These are phyloP conservation scores for Phytophthora boehmeriae DNA, from an alignment of 352 stramenopile species.

Conservation along the genomic window DNA sequence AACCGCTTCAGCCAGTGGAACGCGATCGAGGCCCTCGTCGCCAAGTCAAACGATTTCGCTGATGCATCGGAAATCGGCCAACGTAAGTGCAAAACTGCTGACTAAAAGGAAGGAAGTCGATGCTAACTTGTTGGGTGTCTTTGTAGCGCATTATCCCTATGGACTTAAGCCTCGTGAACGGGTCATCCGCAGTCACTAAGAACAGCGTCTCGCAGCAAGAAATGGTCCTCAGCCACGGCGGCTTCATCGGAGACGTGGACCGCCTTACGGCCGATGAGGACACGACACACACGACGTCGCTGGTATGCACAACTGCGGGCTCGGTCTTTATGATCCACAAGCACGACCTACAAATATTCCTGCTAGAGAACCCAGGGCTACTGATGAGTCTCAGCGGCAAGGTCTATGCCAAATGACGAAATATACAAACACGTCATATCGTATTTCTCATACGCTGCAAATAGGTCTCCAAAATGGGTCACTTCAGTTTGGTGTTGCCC, in stretches of 20 bases:
- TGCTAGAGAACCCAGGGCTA: slow-evolving; percentile 77
- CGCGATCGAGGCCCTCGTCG: slow-evolving; percentile 21
- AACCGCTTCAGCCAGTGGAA: slow-evolving; percentile 14
- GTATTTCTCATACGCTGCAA: too few species aligned
- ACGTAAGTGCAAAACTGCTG: slow-evolving; percentile 44
- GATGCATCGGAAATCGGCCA: slow-evolving; percentile 42
- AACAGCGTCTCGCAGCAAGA: slow-evolving; percentile 34
- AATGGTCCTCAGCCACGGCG: slow-evolving; percentile 53
- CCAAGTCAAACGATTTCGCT: slow-evolving; percentile 28
- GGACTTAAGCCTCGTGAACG: slow-evolving; percentile 51
- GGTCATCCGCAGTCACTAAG: slow-evolving; percentile 21
- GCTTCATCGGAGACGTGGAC: slow-evolving; percentile 76
- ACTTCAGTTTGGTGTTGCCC: slow-evolving; percentile 17
- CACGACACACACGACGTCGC: slow-evolving; percentile 58
- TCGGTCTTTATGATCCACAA: slow-evolving; percentile 71
- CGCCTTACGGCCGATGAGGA: slow-evolving; percentile 63
- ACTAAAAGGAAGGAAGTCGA: background rate
- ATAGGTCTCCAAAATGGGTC: too few species aligned
- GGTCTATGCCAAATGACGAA: slow-evolving; percentile 47
- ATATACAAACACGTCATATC: too few species aligned
- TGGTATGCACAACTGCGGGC: slow-evolving; percentile 58
- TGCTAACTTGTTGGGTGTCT: slow-evolving; percentile 6
- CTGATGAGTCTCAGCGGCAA: slow-evolving; percentile 75
- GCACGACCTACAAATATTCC: slow-evolving; percentile 70
- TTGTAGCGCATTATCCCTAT: slow-evolving; percentile 61